Conservation (phyloP, 2,329 filamentous ascomycete genomes). For the Trichoderma atrobrunneum region DNA sequence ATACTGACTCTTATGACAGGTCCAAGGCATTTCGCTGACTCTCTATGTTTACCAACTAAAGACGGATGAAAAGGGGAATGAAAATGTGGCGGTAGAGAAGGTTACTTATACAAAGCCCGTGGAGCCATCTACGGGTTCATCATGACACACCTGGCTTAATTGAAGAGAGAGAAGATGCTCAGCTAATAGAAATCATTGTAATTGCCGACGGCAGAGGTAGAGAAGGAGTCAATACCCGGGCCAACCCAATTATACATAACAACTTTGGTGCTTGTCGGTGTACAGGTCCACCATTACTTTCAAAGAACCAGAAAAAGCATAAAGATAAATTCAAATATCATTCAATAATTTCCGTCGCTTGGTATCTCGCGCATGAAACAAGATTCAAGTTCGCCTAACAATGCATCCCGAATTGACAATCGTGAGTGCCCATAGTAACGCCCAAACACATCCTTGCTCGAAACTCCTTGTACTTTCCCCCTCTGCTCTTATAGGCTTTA, state of each 20-base stretch:
- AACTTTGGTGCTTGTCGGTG: not conserved
- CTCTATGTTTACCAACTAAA: conserved; percentile 89
- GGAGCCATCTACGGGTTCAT: conserved; percentile 53
- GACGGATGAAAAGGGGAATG: conserved; percentile 71
- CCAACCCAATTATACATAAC: conserved; percentile 9
- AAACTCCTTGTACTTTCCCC: conserved; percentile 24
- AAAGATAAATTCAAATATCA: conserved; percentile 32
- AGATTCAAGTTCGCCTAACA: conserved; percentile 29
- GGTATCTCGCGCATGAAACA: conserved; percentile 36
- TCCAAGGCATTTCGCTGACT: conserved; percentile 93
- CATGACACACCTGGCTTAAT: conserved; percentile 32
- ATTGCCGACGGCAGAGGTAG: conserved; percentile 22
- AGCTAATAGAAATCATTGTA: not conserved
- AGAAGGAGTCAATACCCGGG: conserved; percentile 30
- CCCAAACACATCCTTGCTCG: conserved; percentile 25
- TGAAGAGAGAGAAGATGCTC: not conserved
- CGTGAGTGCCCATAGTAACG: conserved; percentile 28
- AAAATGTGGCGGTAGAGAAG: conserved; percentile 81
- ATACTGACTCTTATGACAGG: conserved; percentile 49
- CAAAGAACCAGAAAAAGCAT: conserved; percentile 20
- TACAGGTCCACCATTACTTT: conserved; percentile 5
- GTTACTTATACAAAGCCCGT: conserved; percentile 80
- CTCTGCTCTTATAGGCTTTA: conserved; percentile 28
- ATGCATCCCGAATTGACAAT: conserved; percentile 23
- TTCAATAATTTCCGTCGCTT: conserved; percentile 35